Conservation (phyloP, 129 eudicot genomes). For the Arctium minus region DNA sequence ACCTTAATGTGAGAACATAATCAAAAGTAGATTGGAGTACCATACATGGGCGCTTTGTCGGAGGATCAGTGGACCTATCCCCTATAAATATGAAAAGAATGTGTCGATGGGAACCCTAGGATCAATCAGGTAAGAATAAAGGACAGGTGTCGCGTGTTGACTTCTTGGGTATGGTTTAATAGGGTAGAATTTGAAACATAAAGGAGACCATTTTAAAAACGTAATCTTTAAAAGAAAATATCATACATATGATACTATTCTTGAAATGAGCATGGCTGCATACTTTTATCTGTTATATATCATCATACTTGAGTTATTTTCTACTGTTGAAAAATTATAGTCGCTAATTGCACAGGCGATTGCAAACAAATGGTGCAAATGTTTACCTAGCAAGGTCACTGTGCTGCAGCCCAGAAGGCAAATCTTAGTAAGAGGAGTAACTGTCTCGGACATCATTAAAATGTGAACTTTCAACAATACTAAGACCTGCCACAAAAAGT, state of each 20-base stretch:
- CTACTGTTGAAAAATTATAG: not conserved
- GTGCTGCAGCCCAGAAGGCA: not conserved
- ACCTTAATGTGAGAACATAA: not conserved
- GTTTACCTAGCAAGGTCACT: not conserved
- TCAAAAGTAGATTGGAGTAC: not conserved
- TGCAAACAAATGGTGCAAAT: not conserved
- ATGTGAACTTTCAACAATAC: not conserved
- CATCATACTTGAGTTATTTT: not conserved
- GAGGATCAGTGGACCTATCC: conserved; percentile 19
- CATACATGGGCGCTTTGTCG: not conserved
- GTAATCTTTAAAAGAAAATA: not conserved
- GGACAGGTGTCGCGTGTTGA: conserved; percentile 17
- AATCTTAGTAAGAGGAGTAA: not conserved
- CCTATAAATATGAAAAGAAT: conserved; percentile 32
- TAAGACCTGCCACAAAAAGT: not conserved
- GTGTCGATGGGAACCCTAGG: conserved; percentile 29
- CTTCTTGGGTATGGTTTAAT: conserved; percentile 3
- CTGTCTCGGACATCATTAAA: not conserved
- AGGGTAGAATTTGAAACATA: conserved; percentile 9
- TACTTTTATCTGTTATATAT: not conserved
- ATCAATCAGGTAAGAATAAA: not conserved
- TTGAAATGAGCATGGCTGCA: not conserved
- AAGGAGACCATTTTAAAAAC: not conserved
- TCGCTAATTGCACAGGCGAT: not conserved
- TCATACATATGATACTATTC: not conserved